Conservation (phyloP, 495 filamentous ascomycete genomes). For the Lasiosphaeria miniovina region DNA sequence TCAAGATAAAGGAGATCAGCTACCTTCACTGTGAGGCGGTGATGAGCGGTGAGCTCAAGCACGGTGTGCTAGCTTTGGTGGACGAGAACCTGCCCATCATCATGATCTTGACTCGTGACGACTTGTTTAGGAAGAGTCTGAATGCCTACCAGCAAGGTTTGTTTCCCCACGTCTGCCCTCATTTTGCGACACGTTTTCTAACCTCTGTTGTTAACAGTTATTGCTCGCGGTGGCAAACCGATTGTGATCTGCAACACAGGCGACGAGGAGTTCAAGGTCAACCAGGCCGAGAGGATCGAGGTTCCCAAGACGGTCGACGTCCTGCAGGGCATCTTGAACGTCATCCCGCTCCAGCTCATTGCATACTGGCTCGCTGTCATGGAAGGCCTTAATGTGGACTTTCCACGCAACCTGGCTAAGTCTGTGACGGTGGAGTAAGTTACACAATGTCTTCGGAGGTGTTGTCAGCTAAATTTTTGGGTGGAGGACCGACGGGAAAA, state of each 20-base stretch:
- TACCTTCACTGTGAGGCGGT: slow-evolving; percentile 99
- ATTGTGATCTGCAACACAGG: slow-evolving; percentile 96
- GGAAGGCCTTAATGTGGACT: slow-evolving; percentile 95
- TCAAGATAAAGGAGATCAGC: slow-evolving; percentile 99
- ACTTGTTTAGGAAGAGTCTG: slow-evolving; percentile 92
- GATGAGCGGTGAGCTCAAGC: slow-evolving; percentile 99
- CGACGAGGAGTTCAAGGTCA: slow-evolving; percentile 83
- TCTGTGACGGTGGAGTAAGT: slow-evolving; percentile 94
- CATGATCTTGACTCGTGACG: slow-evolving; percentile 96
- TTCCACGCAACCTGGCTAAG: slow-evolving; percentile 97
- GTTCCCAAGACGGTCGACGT: slow-evolving; percentile 93
- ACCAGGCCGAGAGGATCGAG: slow-evolving; percentile 92
- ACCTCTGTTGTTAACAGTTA: slow-evolving; percentile 52
- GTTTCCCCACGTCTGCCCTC: slow-evolving; percentile 21
- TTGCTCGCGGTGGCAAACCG: slow-evolving; percentile 87
- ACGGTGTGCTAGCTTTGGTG: slow-evolving; percentile 93
- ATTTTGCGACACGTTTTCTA: slow-evolving; percentile 10
- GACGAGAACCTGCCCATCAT: slow-evolving; percentile 98
- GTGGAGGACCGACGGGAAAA: neutral
- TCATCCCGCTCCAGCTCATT: slow-evolving; percentile 95
- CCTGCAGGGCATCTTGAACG: slow-evolving; percentile 93
- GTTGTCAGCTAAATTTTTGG: neutral
- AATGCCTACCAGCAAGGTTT: slow-evolving; percentile 97
- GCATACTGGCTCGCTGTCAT: slow-evolving; percentile 97
- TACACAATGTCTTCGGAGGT: neutral